phyloP scores from a whole-genome alignment of 1,284 basidiomycete species.

The Moesziomyces antarcticus region DNA sequence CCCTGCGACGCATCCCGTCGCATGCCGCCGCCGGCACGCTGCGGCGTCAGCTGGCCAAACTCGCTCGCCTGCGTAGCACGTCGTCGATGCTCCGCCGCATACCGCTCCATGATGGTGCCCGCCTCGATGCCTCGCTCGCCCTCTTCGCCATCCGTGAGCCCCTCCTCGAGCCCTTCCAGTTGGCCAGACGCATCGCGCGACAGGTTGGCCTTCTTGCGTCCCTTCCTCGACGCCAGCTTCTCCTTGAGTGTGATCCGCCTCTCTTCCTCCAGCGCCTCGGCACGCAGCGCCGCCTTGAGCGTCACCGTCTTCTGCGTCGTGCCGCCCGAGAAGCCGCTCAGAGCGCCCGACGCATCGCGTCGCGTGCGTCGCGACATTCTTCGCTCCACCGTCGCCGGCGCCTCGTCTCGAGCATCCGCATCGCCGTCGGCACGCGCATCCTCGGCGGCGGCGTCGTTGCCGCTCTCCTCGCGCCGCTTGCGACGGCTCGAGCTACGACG shows the following conservation, averaged over 20 bases:
- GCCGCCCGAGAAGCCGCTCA: slow-evolving; percentile 31
- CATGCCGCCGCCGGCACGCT: slow-evolving; percentile 3
- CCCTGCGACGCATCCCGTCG: slow-evolving; percentile 21
- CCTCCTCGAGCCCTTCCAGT: slow-evolving; percentile 23
- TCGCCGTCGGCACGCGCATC: not conserved
- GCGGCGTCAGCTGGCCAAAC: slow-evolving; percentile 26
- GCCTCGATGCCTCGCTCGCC: slow-evolving; percentile 8
- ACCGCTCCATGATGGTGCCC: slow-evolving; percentile 46
- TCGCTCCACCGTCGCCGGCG: slow-evolving; percentile 12
- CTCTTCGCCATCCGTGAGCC: slow-evolving; percentile 20
- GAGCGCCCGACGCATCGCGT: slow-evolving; percentile 33
- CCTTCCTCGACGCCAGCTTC: slow-evolving; percentile 21
- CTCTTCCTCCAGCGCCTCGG: slow-evolving; percentile 61
- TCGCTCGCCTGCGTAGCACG: slow-evolving; percentile 33
- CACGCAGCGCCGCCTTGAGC: slow-evolving; percentile 52
- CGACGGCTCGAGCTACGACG: slow-evolving; percentile 32
- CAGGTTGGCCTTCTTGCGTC: slow-evolving; percentile 29
- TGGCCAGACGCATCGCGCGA: slow-evolving; percentile 19
- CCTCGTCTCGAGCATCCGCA: slow-evolving; percentile 4
- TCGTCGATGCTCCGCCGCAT: slow-evolving; percentile 33
- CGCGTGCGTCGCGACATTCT: slow-evolving; percentile 24
- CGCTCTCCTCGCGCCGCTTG: slow-evolving; percentile 9
- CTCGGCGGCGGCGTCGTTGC: slow-evolving; percentile 1
- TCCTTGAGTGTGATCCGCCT: slow-evolving; percentile 42
- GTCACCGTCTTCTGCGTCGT: slow-evolving; percentile 49